A percentile compares a stretch with the other conserved stretches of the same genome.
These are phyloP conservation scores for Lichtheimia ramosa DNA, from an alignment of 371 early-diverging fungal species.

Conservation along the genomic window DNA sequence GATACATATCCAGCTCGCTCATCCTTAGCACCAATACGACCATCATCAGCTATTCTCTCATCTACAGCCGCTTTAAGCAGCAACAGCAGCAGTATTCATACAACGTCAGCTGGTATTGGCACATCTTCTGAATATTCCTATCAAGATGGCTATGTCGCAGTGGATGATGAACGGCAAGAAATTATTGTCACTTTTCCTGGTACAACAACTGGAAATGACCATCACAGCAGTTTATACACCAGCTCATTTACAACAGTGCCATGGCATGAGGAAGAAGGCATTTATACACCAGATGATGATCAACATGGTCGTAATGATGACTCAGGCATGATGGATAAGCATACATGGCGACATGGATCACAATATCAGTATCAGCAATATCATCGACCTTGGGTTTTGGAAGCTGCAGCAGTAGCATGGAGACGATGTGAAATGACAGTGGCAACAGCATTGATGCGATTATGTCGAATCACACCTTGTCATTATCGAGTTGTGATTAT, in stretches of 20 bases:
- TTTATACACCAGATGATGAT: too few species aligned
- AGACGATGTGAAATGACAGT: slow-evolving; percentile 39
- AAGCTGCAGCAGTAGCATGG: slow-evolving; percentile 40
- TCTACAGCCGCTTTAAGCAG: too few species aligned
- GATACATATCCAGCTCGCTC: too few species aligned
- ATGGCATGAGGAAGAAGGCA: slow-evolving; percentile 24
- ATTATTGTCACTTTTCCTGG: slow-evolving; percentile 41
- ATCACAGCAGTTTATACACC: slow-evolving; percentile 16
- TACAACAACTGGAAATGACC: slow-evolving; percentile 12
- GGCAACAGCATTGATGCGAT: slow-evolving; percentile 38
- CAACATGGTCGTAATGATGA: too few species aligned
- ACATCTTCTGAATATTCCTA: too few species aligned
- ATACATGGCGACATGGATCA: too few species aligned
- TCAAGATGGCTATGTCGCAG: too few species aligned
- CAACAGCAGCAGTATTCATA: too few species aligned
- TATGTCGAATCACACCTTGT: slow-evolving; percentile 24
- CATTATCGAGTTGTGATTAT: slow-evolving; percentile 39
- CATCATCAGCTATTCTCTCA: too few species aligned
- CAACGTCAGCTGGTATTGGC: too few species aligned
- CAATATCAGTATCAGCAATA: background rate
- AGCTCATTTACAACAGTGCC: slow-evolving; percentile 28
- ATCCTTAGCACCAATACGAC: too few species aligned
- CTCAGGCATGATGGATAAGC: too few species aligned
- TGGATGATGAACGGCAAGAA: slow-evolving; percentile 32
- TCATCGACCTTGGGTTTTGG: slow-evolving; percentile 26